These are phyloP conservation scores for Aspergillus pseudoterreus DNA, from an alignment of 2,329 filamentous ascomycete species.

Conservation along the genomic window DNA sequence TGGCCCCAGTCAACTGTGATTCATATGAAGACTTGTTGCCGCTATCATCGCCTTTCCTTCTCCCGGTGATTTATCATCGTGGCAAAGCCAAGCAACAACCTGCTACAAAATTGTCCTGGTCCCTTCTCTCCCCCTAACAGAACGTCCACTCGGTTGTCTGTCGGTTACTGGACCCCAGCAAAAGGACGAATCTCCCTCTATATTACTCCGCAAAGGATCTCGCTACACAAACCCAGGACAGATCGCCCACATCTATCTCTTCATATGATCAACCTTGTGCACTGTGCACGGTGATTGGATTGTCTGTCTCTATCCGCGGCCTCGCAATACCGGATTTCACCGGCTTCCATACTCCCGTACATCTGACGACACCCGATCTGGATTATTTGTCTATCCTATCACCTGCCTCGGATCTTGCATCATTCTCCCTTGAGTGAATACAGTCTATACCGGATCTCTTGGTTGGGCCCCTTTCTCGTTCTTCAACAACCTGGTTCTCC, in stretches of 20 bases:
- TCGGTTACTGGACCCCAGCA: neutral
- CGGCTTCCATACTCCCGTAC: constrained; percentile 8
- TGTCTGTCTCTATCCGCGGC: constrained; percentile 10
- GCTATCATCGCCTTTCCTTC: constrained; percentile 4
- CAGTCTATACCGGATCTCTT: neutral
- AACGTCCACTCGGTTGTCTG: neutral
- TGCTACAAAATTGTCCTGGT: constrained; percentile 15
- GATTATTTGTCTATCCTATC: neutral
- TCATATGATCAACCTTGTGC: constrained; percentile 16
- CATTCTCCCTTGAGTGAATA: constrained; percentile 5
- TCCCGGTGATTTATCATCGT: constrained; percentile 10
- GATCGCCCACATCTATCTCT: constrained; percentile 13
- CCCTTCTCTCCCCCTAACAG: constrained; percentile 5
- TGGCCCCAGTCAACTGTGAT: constrained; percentile 3
- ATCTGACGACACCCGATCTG: constrained; percentile 8
- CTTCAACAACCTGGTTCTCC: neutral
- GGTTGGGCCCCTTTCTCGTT: neutral
- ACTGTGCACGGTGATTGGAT: constrained; percentile 9
- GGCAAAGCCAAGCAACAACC: constrained; percentile 5
- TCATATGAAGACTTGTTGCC: constrained; percentile 5
- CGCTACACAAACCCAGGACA: constrained; percentile 14
- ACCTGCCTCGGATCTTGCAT: neutral
- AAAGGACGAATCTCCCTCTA: neutral
- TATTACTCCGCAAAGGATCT: constrained; percentile 8
- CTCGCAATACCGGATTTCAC: constrained; percentile 9